Percentiles rank a stretch among this genome's conserved stretches.
Evolutionary conservation across 345 rosid species (phyloP).

Genomic region (Cardamine chenopodiifolia): DNA sequence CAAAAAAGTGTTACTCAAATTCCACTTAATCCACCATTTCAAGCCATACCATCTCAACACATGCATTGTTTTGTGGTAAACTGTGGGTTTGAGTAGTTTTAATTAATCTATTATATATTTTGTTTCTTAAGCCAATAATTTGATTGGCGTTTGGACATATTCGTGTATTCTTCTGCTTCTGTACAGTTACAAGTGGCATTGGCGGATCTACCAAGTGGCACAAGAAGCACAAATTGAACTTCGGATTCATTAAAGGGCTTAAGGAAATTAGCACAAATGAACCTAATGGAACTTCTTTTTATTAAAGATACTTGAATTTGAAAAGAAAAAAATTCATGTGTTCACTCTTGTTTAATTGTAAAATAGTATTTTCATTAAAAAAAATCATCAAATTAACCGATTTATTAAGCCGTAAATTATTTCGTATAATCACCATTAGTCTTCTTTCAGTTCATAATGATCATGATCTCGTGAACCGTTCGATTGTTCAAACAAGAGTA

Average conservation of each 20-base stretch:
- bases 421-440: neutral
- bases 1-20: neutral
- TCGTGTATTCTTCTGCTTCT: neutral
- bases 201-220: constrained; percentile 24
- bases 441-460: neutral
- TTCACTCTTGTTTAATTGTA: neutral
- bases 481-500: neutral
- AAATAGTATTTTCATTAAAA: neutral
- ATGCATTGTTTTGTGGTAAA: neutral
- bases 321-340: neutral
- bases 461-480: constrained; percentile 1
- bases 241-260: neutral
- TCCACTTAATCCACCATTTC: neutral
- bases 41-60: neutral
- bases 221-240: constrained; percentile 3
- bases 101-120: neutral
- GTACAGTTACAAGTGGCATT: constrained; percentile 12
- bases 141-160: neutral
- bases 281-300: neutral
- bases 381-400: neutral
- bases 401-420: neutral
- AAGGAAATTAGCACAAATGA: neutral
- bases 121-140: neutral
- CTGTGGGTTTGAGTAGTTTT: neutral
- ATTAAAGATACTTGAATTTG: neutral